Conservation (phyloP, 2,329 filamentous ascomycete species). For the Akanthomyces dipterigenus region DNA sequence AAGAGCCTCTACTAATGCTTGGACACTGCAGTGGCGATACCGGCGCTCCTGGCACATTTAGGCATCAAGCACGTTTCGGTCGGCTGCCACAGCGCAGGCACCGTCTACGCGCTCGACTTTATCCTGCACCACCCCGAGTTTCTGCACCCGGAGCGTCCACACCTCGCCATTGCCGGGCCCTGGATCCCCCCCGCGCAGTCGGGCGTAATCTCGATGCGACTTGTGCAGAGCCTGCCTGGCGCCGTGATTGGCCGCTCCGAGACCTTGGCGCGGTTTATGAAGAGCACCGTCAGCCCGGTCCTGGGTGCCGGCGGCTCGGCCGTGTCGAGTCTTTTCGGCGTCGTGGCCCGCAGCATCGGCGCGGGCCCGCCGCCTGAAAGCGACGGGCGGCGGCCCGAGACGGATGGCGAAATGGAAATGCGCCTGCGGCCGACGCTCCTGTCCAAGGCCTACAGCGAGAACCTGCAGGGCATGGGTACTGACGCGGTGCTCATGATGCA, state of each 20-base stretch:
- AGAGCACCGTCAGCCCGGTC: conserved; percentile 16
- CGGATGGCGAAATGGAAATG: conserved; percentile 18
- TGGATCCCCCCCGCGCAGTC: conserved; percentile 26
- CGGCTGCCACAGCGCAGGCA: conserved; percentile 25
- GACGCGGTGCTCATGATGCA: conserved; percentile 25
- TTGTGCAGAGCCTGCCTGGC: conserved; percentile 19
- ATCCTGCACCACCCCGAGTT: conserved; percentile 24
- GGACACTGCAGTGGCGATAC: conserved; percentile 19
- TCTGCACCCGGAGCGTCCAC: conserved; percentile 19
- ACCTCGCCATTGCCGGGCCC: conserved; percentile 24
- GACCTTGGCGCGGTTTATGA: conserved; percentile 17
- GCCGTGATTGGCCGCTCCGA: conserved; percentile 17
- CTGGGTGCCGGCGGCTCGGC: conserved; percentile 12
- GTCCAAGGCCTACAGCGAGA: conserved; percentile 16
- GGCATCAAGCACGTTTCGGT: conserved; percentile 23
- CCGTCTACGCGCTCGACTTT: conserved; percentile 25
- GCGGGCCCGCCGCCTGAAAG: not conserved
- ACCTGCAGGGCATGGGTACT: conserved; percentile 20
- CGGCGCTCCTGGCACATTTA: conserved; percentile 27
- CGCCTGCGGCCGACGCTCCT: conserved; percentile 15
- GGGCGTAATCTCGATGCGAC: conserved; percentile 15
- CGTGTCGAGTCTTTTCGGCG: not conserved
- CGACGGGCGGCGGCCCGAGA: not conserved
- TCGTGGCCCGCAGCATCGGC: not conserved
- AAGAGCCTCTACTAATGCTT: not conserved